Evolutionary conservation across 2,329 filamentous ascomycete species (phyloP), one percentile per base, ranked within the genome.

Genomic region (Conoideocrella luteorostrata): DNA sequence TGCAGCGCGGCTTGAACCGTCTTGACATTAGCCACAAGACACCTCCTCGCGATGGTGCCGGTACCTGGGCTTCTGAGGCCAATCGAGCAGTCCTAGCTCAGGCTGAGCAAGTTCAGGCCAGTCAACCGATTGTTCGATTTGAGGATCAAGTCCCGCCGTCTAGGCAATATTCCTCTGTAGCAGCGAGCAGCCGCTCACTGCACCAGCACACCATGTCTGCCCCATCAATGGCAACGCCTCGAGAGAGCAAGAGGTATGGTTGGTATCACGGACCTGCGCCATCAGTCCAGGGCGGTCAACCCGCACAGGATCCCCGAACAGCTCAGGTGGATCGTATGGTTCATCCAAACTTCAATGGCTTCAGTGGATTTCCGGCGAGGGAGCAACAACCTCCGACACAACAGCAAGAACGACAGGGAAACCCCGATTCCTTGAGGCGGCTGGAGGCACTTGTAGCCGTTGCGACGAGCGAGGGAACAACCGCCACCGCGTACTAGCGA

Each of bases 1-100:
- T 88, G 20, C 79, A 87, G 52, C 77, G 78, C 38, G 80, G 80
- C 18, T 66, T 88, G 15, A 84, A 75, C 13, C 72, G 79, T 15
- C 70, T 88, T 1, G 83, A 87, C 44, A 80, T 88, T 50, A 70
- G 75, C 55, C 47, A 71, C 51, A 70, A 66, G 23, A 68, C 69
- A 1, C 68, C 76, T 2, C 71, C 73, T 2, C 62, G 67, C 2
- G 78, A 82, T 48, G 65, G 68, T 20, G 73, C 77, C 1, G 66
- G 71, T 4, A 59, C 66, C 2, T 82, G 78, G 78, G 75, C 77
- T 7, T 72, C 67, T 6, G 78, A 82, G 39, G 71, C 66, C 3
- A 74, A 74, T 48, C 70, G 70, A 44, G 76, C 75, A 1, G 71
- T 79, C 5, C 71, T 76, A 50, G 72, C 71, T 0, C 74, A 76